Base-by-base conservation (phyloP, 306 rosid species). In the Fragaria ananassa region DNA sequence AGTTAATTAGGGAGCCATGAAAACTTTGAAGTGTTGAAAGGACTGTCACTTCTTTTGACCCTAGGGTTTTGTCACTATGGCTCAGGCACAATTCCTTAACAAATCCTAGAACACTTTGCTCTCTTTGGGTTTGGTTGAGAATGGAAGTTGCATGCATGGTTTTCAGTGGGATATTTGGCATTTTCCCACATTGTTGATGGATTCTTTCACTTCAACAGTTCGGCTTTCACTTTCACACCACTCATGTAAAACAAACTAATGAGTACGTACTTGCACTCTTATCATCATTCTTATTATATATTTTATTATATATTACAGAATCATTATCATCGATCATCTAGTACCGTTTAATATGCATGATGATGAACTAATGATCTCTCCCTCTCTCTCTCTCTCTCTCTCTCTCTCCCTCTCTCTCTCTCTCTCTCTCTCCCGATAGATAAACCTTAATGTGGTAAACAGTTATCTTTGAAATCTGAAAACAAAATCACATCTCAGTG, bases 131-230 rank as follows among this genome's bases (percentile, higher is more conserved):
- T 80, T 84, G 81, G 88, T 83, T 81, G 70, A 82, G 81, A 78
- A 77, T 81, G 79, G 88, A 80, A 84, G 45, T 68, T 82, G 67
- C 79, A 87, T 82, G 91, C 90, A 81, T 89, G 90, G 87, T 86
- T 91, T 86, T 88, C 83, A 82, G 89, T 85, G 91, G 70, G 74
- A 70, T 82, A 89, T 78, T 89, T 89, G 97, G 91, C 90, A 81
- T 84, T 85, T 91, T 91, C 93, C 83, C 72, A 68, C 23, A 76
- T 78, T 81, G 78, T 75, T 79, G 70, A 66, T 23, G 56, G 12
- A 86, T 61, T 84, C 88, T 67, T 84, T 79, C 70, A 31, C 76
- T 76, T 74, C 85, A 51, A 73, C 78, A 56, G 14, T 83, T 86
- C 29, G 10, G 10, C 61, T 56, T 21, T 88, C 90, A 81, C 76